These are phyloP conservation scores for Mycena crocata DNA, from an alignment of 768 basidiomycete genomes.

Conservation along the genomic window DNA sequence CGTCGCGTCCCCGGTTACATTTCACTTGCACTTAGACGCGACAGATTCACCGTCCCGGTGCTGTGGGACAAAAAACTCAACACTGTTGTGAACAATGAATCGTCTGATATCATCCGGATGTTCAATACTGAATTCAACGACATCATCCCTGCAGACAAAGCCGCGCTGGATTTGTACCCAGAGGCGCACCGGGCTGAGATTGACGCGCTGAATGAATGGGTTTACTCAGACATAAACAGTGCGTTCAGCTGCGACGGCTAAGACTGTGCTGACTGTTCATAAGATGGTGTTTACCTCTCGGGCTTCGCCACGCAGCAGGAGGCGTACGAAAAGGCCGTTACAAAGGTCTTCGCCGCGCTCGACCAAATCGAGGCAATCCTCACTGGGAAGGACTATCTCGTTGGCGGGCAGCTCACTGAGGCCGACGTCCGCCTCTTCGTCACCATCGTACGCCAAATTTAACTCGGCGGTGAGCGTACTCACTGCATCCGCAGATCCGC, in stretches of 20 bases:
- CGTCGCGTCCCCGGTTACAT: no score
- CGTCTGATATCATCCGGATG: conserved; percentile 93
- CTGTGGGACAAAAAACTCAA: conserved; percentile 91
- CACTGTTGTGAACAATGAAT: conserved; percentile 96
- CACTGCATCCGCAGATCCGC: conserved; percentile 64
- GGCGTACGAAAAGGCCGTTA: conserved; percentile 86
- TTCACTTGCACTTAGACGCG: no score
- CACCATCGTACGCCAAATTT: conserved; percentile 76
- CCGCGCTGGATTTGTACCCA: conserved; percentile 44
- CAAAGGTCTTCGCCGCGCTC: conserved; percentile 78
- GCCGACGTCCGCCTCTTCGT: conserved; percentile 90
- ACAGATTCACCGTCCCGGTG: conserved; percentile 86
- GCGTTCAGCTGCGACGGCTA: conserved; percentile 38
- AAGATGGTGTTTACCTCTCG: conserved; percentile 88
- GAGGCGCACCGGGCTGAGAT: conserved; percentile 71
- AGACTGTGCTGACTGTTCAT: not conserved
- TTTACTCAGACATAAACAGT: conserved; percentile 90
- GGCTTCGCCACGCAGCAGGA: conserved; percentile 87
- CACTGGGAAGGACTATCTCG: conserved; percentile 82
- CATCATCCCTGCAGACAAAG: conserved; percentile 68
- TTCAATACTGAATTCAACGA: conserved; percentile 89
- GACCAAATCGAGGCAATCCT: conserved; percentile 85
- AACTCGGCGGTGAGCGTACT: not conserved
- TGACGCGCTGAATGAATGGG: conserved; percentile 86
- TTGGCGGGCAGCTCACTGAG: conserved; percentile 85